These are phyloP conservation scores for Rhodotorula taiwanensis DNA, from an alignment of 768 basidiomycete genomes.

Conservation along the genomic window DNA sequence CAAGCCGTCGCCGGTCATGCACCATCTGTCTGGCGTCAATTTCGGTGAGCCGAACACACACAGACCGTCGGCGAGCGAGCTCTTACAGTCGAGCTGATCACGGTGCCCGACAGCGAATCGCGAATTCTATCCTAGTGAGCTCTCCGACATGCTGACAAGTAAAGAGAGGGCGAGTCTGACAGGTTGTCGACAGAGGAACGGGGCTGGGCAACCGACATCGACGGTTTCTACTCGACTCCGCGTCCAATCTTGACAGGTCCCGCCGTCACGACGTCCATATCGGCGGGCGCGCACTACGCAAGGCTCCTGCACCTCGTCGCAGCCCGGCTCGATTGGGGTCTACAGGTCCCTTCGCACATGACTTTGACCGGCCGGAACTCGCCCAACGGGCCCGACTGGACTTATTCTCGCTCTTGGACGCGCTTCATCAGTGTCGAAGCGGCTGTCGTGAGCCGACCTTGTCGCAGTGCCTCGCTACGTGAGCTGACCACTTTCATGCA, in stretches of 20 bases:
- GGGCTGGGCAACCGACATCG: constrained; percentile 7
- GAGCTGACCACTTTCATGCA: neutral
- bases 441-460: neutral
- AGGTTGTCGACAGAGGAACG: neutral
- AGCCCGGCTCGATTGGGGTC: neutral
- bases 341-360: neutral
- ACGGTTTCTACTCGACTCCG: neutral
- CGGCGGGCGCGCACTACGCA: neutral
- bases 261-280: neutral
- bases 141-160: rapidly evolving
- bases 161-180: neutral
- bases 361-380: neutral
- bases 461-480: neutral
- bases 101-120: neutral
- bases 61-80: no score
- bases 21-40: neutral
- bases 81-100: no score
- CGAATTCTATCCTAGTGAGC: constrained; percentile 6
- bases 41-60: no score
- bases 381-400: neutral
- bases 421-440: neutral
- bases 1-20: neutral
- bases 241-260: neutral
- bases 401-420: neutral
- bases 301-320: neutral